These are phyloP conservation scores for Aspergillus sojae DNA, from an alignment of 2,329 filamentous ascomycete genomes.

Conservation along the genomic window DNA sequence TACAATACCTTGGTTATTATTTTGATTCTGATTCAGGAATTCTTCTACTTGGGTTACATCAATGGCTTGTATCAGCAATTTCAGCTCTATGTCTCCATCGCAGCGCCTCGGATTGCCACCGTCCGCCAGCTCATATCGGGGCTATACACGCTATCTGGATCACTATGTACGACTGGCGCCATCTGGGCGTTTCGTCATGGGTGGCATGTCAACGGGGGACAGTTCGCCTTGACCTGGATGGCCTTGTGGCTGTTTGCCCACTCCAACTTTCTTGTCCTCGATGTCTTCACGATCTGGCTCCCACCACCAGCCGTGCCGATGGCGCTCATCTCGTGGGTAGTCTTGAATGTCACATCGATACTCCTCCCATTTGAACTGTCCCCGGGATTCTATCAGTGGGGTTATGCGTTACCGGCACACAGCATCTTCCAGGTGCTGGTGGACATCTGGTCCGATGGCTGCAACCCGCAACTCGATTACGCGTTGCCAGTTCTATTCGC, in stretches of 20 bases:
- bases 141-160: constrained; percentile 44
- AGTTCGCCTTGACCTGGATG: constrained; percentile 50
- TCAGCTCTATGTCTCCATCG: constrained; percentile 39
- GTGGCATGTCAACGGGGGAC: constrained; percentile 44
- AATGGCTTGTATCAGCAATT: constrained; percentile 48
- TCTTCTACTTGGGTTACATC: constrained; percentile 51
- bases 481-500: constrained; percentile 40
- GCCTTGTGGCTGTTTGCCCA: constrained; percentile 49
- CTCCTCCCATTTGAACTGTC: constrained; percentile 49
- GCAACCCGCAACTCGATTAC: constrained; percentile 43
- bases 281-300: constrained; percentile 48
- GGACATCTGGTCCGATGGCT: constrained; percentile 47
- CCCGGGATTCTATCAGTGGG: constrained; percentile 44
- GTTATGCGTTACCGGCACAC: constrained; percentile 43
- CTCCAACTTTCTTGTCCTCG: constrained; percentile 49
- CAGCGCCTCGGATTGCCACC: constrained; percentile 33
- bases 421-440: constrained; percentile 43
- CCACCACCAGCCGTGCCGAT: constrained; percentile 48
- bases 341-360: constrained; percentile 47
- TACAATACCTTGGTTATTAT: constrained; percentile 52
- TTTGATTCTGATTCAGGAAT: constrained; percentile 51
- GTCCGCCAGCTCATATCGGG: constrained; percentile 40
- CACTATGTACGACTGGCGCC: constrained; percentile 43
- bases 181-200: constrained; percentile 49
- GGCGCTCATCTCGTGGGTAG: constrained; percentile 48